Percentiles rank a stretch among this genome's conserved stretches.
Conservation (phyloP, 768 basidiomycete genomes). For the Gymnopilus junonius region DNA sequence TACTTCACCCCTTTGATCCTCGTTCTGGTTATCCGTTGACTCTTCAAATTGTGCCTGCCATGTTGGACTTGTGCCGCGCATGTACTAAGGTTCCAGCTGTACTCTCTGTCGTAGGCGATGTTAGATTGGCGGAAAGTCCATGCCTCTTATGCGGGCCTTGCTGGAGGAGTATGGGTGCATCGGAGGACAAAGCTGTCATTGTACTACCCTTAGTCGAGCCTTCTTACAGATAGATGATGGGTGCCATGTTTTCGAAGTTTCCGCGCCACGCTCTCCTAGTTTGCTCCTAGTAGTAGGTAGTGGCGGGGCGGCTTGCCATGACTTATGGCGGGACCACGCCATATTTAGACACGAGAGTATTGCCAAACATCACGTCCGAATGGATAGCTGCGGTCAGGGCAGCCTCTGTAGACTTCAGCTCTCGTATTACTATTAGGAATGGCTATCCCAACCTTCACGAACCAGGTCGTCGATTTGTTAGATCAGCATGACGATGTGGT, state of each 20-base stretch:
- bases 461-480: constrained; percentile 56
- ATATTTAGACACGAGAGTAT: too few relatives aligned
- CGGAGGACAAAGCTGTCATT: constrained; percentile 47
- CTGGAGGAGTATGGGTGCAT: constrained; percentile 71
- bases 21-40: constrained; percentile 68
- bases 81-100: constrained; percentile 75
- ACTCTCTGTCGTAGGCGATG: constrained; percentile 69
- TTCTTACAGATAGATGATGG: constrained; percentile 15
- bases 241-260: constrained; percentile 5
- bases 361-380: constrained; percentile 22
- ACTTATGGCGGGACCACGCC: too few relatives aligned
- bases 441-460: constrained; percentile 38
- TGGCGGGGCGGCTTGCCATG: too few relatives aligned
- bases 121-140: constrained; percentile 78
- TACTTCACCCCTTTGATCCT: constrained; percentile 62
- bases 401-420: not conserved
- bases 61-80: constrained; percentile 66
- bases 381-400: not conserved
- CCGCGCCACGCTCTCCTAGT: too few relatives aligned
- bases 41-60: constrained; percentile 62
- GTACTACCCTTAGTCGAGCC: constrained; percentile 55
- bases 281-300: too few relatives aligned
- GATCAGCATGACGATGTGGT: constrained; percentile 64
- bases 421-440: constrained; percentile 16
- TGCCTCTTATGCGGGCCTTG: constrained; percentile 75